These are phyloP conservation scores for Brassica balearica DNA, from an alignment of 441 rosid species.

Conservation along the genomic window DNA sequence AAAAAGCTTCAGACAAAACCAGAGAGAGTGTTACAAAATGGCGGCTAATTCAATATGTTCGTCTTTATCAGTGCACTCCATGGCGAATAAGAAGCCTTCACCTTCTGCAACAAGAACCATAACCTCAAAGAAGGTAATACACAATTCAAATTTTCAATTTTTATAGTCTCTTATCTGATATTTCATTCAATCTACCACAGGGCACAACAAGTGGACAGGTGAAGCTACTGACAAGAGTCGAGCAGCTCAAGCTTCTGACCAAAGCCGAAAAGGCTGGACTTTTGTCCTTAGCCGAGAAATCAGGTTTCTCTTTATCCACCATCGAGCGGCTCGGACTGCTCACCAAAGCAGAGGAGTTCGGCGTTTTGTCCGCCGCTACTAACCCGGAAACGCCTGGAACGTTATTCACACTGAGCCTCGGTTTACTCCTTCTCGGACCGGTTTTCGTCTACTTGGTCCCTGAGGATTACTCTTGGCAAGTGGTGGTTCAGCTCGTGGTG, in stretches of 20 bases:
- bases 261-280: conserved; percentile 92
- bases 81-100: conserved; percentile 80
- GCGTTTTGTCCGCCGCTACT: conserved; percentile 86
- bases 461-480: conserved; percentile 72
- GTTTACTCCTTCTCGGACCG: conserved; percentile 76
- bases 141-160: neutral
- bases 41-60: conserved; percentile 48
- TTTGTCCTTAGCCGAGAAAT: conserved; percentile 84
- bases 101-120: conserved; percentile 57
- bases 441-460: conserved; percentile 77
- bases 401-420: conserved; percentile 66
- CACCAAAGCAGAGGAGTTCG: conserved; percentile 86
- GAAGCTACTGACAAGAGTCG: conserved; percentile 87
- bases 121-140: conserved; percentile 47
- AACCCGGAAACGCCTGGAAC: conserved; percentile 77
- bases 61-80: conserved; percentile 52
- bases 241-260: conserved; percentile 79
- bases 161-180: too few relatives aligned
- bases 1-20: conserved; percentile 17
- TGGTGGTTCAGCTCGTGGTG: conserved; percentile 61
- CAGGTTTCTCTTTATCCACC: conserved; percentile 77
- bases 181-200: too few relatives aligned
- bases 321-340: conserved; percentile 92
- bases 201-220: conserved; percentile 50
- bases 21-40: conserved; percentile 38